Conservation (phyloP, 129 eudicot species). For the Flaveria trinervia region DNA sequence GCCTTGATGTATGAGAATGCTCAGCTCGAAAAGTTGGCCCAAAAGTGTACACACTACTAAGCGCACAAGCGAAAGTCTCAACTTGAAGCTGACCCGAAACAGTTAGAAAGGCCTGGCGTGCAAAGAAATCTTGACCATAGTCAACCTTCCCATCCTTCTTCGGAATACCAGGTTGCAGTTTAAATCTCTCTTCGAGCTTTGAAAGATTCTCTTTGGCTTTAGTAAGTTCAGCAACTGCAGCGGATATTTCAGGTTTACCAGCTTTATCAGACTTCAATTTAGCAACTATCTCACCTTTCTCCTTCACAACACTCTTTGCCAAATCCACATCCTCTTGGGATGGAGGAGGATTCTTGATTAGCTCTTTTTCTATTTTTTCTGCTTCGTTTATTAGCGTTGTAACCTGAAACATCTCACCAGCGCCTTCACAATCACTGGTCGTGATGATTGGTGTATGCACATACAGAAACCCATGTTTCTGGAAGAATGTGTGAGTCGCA, state of each 20-base stretch:
- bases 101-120: constrained; percentile 81
- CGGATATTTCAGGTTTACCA: constrained; percentile 54
- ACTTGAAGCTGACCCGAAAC: constrained; percentile 98
- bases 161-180: constrained; percentile 65
- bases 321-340: constrained; percentile 60
- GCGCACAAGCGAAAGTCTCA: constrained; percentile 88
- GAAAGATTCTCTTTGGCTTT: constrained; percentile 66
- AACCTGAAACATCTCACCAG: constrained; percentile 99
- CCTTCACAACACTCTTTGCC: constrained; percentile 61
- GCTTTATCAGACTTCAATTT: constrained; percentile 79
- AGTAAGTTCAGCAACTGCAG: constrained; percentile 73
- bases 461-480: constrained; percentile 69
- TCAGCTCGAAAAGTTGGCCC: constrained; percentile 99
- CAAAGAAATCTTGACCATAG: constrained; percentile 80
- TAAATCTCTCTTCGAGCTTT: constrained; percentile 64
- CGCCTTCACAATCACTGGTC: constrained; percentile 98
- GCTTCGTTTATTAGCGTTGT: constrained; percentile 75
- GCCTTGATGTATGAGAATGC: constrained; percentile 86
- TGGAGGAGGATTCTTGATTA: constrained; percentile 71
- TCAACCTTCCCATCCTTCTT: constrained; percentile 84
- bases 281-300: constrained; percentile 67
- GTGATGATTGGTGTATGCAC: constrained; percentile 91
- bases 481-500: constrained; percentile 95
- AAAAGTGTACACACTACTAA: constrained; percentile 84
- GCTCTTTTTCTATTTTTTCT: constrained; percentile 75